Base-by-base conservation (phyloP, 148 eudicot genomes). In the Persicaria maculosa region DNA sequence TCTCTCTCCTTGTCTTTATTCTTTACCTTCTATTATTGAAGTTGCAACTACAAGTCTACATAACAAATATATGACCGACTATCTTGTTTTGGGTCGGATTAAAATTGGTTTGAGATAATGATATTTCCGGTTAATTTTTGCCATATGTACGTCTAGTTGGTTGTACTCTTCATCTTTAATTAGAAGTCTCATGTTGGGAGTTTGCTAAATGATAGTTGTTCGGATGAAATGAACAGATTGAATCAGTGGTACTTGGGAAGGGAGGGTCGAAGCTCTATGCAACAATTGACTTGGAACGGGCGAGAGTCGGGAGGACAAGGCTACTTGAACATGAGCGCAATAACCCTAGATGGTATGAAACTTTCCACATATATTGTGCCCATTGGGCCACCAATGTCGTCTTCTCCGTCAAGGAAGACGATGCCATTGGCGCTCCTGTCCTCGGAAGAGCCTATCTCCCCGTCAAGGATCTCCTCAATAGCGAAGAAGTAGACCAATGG, bases 121-220 rank as follows among this genome's bases (percentile, higher is more conserved):
- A 31, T 31, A 31, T 31, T 31, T 31, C 40, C 40, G 40, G 40
- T 31, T 1, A 31, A 31, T 31, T 31, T 31, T 31, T 31, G 40
- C 40, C 80, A 74, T 93, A 0, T 90, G 89, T 77, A 97, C 97
- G n/a, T n/a, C 25, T 92, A 93, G 76, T 78, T 93, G 6, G 82
- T 88, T 8, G 73, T 93, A 7, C 86, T 67, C 40, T 84, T 93
- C 3, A n/a, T 15, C 76, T 0, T 79, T 81, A 55, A 97, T 97
- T 2, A 84, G 90, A 4, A 16, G 65, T 5, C 59, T 93, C 57
- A 2, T 16, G 4, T 9, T 75, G 40, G 77, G 71, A 44, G 83
- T 75, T 61, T 90, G 76, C 80, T 81, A 82, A 12, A 81, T 72
- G 1, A 89, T 91, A 78, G 12, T 90, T 96, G 71, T 88, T 89